A percentile compares a stretch with the other conserved stretches of the same genome.
Evolutionary conservation across 2,329 filamentous ascomycete species (phyloP).

Genomic region (Daldinia sp.): DNA sequence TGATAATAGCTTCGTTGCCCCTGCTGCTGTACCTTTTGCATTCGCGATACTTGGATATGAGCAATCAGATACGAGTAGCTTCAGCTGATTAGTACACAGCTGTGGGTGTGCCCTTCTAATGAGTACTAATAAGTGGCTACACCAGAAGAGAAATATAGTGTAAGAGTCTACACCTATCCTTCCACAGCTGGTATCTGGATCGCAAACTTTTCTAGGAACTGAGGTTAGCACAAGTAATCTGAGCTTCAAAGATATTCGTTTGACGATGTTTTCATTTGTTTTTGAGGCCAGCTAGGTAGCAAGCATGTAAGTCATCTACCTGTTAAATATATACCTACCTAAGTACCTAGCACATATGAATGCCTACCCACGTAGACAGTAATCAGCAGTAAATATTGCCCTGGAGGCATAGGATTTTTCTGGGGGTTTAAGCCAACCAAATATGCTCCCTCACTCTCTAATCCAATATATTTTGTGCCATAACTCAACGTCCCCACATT

Average conservation of each 20-base stretch:
- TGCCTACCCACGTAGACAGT: constrained; percentile 1
- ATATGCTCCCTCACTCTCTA: constrained; percentile 25
- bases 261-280: neutral
- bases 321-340: constrained; percentile 13
- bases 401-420: neutral
- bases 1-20: neutral
- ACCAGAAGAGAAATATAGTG: too few species aligned
- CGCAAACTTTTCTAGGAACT: neutral
- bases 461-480: constrained; percentile 13
- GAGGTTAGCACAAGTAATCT: neutral
- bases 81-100: neutral
- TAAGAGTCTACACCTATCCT: too few species aligned
- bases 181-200: neutral
- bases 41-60: neutral
- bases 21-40: neutral
- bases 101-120: neutral
- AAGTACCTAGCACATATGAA: neutral
- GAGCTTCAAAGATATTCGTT: neutral
- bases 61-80: neutral
- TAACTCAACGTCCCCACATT: constrained; percentile 1
- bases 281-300: neutral
- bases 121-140: too few species aligned
- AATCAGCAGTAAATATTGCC: constrained; percentile 5
- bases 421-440: constrained; percentile 3
- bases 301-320: too few species aligned